Base-by-base conservation (phyloP, 108 stramenopile species). In the Nannochloropsis granulata region DNA sequence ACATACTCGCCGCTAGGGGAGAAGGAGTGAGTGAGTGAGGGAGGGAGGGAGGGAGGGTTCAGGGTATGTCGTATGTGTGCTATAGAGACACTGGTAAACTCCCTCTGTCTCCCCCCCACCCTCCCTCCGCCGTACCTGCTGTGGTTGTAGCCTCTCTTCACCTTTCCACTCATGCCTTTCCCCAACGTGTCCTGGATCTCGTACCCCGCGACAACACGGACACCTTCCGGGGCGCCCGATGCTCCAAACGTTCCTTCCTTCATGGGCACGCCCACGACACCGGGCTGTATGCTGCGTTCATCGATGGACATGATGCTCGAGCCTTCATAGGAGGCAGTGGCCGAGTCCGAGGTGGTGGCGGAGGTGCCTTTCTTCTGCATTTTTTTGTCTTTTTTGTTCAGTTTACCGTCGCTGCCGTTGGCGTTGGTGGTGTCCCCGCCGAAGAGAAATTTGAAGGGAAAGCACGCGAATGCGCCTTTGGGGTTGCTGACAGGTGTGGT, bases 1-100 rank as follows among this genome's bases (percentile, higher is more conserved):
- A 90, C 89, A 8, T 43, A 44, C 85, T 88, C 83, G 23, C 86
- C 83, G 12, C 85, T 88, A 5, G 34, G 34, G 34, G 34, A 34
- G 34, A 34, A 34, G 34, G 34, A 34, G n/a, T n/a, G 5, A 34
- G 34, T 1, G 5, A 34, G 34, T 1, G 34, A 34, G 34, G 34
- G 5, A 34, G 34, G 34, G 34, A 34, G 34, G 34, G 5, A 34
- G 5, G 34, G 5, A 34, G 34, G 34, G 34, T 34, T 1, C 5
- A 3, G 34, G 5, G 34, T 34, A 5, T 34, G 1, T 34, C 34
- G 34, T 34, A 34, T 34, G 34, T 34, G 34, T 34, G 34, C 34
- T 34, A 3, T 34, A 3, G 34, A 34, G 5, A 34, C 34, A 34
- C 5, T 34, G 1, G 34, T 34, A 3, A 34, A 34, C 5, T 34